Conservation (phyloP, 2,329 filamentous ascomycete species). For the Raffaelea ambrosiae region DNA sequence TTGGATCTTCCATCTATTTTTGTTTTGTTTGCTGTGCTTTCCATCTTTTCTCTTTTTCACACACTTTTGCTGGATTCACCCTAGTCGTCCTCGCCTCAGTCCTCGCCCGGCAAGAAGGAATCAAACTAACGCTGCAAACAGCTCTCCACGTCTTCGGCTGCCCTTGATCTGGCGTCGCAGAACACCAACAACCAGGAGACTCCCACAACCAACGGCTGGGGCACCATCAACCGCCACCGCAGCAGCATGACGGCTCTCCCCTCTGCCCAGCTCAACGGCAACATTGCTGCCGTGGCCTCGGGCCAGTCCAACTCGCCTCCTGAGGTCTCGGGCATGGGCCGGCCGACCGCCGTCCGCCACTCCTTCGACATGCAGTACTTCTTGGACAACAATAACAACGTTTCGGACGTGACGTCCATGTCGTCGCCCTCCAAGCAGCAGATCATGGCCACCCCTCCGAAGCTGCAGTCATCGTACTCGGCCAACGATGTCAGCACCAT, state of each 20-base stretch:
- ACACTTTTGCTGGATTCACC: not conserved
- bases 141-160: conserved; percentile 73
- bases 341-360: conserved; percentile 43
- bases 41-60: not conserved
- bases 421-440: conserved; percentile 38
- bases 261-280: conserved; percentile 26
- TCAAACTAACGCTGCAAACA: conserved; percentile 24
- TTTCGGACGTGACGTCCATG: conserved; percentile 28
- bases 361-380: conserved; percentile 50
- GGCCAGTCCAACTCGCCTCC: conserved; percentile 26
- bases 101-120: no score
- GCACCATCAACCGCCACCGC: conserved; percentile 59
- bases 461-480: conserved; percentile 82
- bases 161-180: conserved; percentile 71
- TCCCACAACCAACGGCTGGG: conserved; percentile 44
- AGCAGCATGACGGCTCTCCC: conserved; percentile 46
- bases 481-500: conserved; percentile 81
- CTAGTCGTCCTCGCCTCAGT: not conserved
- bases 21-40: not conserved
- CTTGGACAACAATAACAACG: conserved; percentile 26
- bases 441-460: conserved; percentile 55
- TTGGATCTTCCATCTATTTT: not conserved
- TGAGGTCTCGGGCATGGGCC: conserved; percentile 39
- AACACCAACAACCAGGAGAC: conserved; percentile 55
- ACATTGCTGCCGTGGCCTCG: conserved; percentile 22